Evolutionary conservation across 2,329 filamentous ascomycete species (phyloP), one percentile per base, ranked within the genome.

Genomic region (Zalaria obscura): DNA sequence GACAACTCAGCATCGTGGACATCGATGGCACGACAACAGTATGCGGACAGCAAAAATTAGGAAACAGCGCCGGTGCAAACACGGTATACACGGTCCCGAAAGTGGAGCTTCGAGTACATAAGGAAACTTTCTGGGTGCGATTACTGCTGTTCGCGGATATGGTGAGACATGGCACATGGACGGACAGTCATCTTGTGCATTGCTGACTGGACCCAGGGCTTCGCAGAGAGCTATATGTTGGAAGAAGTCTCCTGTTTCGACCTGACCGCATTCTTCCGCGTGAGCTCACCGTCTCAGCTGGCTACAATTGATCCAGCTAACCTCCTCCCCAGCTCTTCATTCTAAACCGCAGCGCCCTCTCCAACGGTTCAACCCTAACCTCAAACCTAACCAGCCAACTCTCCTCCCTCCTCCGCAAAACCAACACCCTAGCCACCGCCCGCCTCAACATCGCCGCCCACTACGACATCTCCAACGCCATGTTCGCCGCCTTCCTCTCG

Each of bases 391-490:
- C 73, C 2, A 67, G 68, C 4, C 69, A 72, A 3, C 57, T 82
- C 34, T 71, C 75, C 3, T 72, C 70, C 38, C 55, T 83, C 31
- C 48, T 67, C 9, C 56, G 66, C 38, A 56, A 60, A 36, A 67
- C 61, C 36, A 68, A 69, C 52, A 68, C 65, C 25, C 61, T 69
- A 10, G 60, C 62, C 41, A 69, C 67, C 43, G 73, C 78, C 7
- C 67, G 75, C 7, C 64, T 82, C 35, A 83, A 86, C 53, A 76
- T 82, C 40, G 72, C 72, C 2, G 78, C 79, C 4, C 81, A 86
- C 49, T 86, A 86, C 55, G 80, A 86, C 51, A 81, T 84, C 47
- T 78, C 75, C 48, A 85, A 85, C 52, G 76, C 78, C 44, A 82
- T 84, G 76, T 84, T 85, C 51, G 76, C 78, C 4, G 77, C 79